These are phyloP conservation scores for Erysimum cheiri DNA, from an alignment of 441 rosid species.

Conservation along the genomic window DNA sequence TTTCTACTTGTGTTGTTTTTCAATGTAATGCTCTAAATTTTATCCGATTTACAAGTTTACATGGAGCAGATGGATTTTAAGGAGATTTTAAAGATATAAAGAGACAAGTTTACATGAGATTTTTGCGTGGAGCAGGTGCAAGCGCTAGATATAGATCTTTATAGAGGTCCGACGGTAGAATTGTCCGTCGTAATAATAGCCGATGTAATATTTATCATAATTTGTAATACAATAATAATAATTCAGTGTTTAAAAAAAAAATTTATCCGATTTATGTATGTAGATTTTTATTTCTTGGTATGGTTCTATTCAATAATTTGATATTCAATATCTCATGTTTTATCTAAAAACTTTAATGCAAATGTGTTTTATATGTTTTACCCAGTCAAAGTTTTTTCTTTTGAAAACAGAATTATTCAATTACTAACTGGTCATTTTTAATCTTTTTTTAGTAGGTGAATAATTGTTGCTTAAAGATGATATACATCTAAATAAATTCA, in stretches of 20 bases:
- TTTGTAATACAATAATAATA: no score
- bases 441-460: not conserved
- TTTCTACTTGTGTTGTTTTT: not conserved
- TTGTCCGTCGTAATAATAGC: no score
- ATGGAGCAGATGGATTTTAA: no score
- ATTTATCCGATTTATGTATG: not conserved
- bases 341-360: not conserved
- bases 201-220: no score
- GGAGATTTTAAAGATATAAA: no score
- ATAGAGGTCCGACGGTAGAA: no score
- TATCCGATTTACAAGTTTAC: no score
- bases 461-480: not conserved
- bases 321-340: not conserved
- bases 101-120: no score
- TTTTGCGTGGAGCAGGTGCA: no score
- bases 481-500: not conserved
- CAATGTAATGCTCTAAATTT: not conserved
- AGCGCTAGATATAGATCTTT: no score
- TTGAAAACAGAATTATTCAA: not conserved
- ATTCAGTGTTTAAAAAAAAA: no score
- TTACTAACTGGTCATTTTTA: not conserved
- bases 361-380: not conserved
- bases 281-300: not conserved
- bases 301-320: no score
- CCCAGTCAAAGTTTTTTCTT: constrained; percentile 16